Base-by-base conservation (phyloP, 1,284 basidiomycete species). In the Cryptococcus floricola region DNA sequence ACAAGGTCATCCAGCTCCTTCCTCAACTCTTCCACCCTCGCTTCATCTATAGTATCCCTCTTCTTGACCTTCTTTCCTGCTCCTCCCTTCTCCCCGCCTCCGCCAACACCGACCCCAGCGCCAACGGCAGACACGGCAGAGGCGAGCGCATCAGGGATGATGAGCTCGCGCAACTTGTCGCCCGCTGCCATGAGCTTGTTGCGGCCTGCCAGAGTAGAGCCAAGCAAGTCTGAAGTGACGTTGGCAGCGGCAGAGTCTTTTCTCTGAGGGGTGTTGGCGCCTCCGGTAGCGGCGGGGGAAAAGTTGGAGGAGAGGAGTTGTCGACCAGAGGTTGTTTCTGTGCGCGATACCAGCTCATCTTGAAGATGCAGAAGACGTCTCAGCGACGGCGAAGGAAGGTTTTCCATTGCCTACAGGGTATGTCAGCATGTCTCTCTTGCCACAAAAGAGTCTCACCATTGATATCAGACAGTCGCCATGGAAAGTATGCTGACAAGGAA, bases 401-500 rank as follows among this genome's bases (percentile, higher is more conserved):
- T 91, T 64, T 94, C 90, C 73, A 91, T 96, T 31, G 87, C 90
- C 92, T 96, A 69, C 6, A 28, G 4, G 2, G 3, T 38, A 27
- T 47, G 14, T 64, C 34, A 65, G 59, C 46, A 46, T 7, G 6
- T 41, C 25, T 9, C 19, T 16, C 46, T 10, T n/a, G 9, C 4
- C 9, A n/a, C 23, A 31, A 34, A 14, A 19, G n/a, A 46, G 7
- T 14, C 89, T 73, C 67, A 94, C 93, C 82, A 94, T 80, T 31
- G 87, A 83, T 71, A 97, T 92, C 52, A 96, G 80, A 76, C 93
- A 97, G 74, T 97, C 92, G 8, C 90, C 91, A 77, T 96, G 93
- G 84, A 96, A 96, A 10, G 86, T 85, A 71, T 97, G 94, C 66
- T 94, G 89, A 77, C 96, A 98, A 10, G 94, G 94, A 80, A 99